These are phyloP conservation scores for Striga asiatica DNA, from an alignment of 257 asterid species.

Conservation along the genomic window DNA sequence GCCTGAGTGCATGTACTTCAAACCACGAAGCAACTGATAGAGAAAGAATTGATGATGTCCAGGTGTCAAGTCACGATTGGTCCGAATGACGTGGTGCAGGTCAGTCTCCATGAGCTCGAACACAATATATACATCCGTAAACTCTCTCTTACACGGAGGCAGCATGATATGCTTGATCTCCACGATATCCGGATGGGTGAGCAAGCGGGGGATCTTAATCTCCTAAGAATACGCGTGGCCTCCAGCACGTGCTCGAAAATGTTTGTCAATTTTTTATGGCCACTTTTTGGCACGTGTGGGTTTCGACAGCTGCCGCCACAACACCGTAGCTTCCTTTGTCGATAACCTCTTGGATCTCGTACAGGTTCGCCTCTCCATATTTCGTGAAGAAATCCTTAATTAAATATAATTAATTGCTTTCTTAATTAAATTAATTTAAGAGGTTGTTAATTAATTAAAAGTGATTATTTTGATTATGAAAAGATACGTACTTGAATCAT, in stretches of 20 bases:
- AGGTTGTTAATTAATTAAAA: too few relatives aligned
- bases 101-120: conserved; percentile 85
- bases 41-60: conserved; percentile 63
- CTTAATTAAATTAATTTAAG: too few relatives aligned
- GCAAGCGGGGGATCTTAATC: conserved; percentile 65
- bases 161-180: conserved; percentile 66
- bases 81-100: conserved; percentile 61
- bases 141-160: conserved; percentile 73
- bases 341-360: conserved; percentile 64
- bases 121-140: conserved; percentile 64
- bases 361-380: conserved; percentile 62
- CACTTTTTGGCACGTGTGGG: conserved; percentile 71
- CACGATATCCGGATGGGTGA: conserved; percentile 63
- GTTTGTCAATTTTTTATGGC: conserved; percentile 66
- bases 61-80: conserved; percentile 57
- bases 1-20: conserved; percentile 72
- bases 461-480: too few relatives aligned
- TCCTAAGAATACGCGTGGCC: conserved; percentile 73
- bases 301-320: conserved; percentile 70
- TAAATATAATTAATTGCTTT: too few relatives aligned
- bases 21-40: conserved; percentile 74
- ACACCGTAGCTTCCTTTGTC: conserved; percentile 83
- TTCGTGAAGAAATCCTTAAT: conserved; percentile 53
- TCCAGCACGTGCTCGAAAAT: conserved; percentile 72
- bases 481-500: background rate